These are phyloP conservation scores for Alternaria arbusti DNA, from an alignment of 2,329 filamentous ascomycete genomes.

Conservation along the genomic window DNA sequence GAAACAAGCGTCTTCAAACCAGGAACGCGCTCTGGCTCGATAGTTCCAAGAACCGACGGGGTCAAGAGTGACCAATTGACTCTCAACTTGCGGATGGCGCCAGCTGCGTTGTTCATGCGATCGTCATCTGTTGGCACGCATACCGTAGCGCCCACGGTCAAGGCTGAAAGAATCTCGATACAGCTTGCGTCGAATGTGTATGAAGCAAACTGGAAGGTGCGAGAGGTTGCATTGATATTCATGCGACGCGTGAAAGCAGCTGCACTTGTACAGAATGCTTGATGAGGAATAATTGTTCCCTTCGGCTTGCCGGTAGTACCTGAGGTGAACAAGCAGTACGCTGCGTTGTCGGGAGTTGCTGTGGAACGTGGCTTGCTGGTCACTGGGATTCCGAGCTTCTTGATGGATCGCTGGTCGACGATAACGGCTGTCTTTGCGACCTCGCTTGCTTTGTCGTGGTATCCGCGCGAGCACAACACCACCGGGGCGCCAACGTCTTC, in stretches of 20 bases:
- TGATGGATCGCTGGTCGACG: slow-evolving; percentile 52
- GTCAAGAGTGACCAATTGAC: slow-evolving; percentile 41
- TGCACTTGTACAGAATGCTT: slow-evolving; percentile 60
- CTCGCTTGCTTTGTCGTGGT: slow-evolving; percentile 27
- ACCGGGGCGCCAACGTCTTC: slow-evolving; percentile 37
- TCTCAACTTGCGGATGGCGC: slow-evolving; percentile 44
- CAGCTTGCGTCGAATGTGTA: slow-evolving; percentile 65
- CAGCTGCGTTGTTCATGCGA: slow-evolving; percentile 59
- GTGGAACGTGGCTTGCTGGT: slow-evolving; percentile 48
- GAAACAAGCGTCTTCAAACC: slow-evolving; percentile 52
- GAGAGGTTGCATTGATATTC: slow-evolving; percentile 59
- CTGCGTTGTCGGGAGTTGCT: slow-evolving; percentile 54
- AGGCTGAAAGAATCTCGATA: slow-evolving; percentile 60
- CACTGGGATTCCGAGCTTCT: slow-evolving; percentile 34
- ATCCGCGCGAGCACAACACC: slow-evolving; percentile 34
- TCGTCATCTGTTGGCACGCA: slow-evolving; percentile 63
- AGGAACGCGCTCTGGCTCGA: slow-evolving; percentile 49
- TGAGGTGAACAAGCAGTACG: slow-evolving; percentile 66
- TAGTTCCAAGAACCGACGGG: slow-evolving; percentile 47
- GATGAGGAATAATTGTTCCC: slow-evolving; percentile 69
- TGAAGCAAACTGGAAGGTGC: slow-evolving; percentile 60
- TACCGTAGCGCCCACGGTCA: slow-evolving; percentile 58
- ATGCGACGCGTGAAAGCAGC: slow-evolving; percentile 34
- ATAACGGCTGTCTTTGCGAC: slow-evolving; percentile 31
- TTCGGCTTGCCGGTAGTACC: slow-evolving; percentile 56